Conservation (phyloP, 345 rosid species). For the Microthlaspi erraticum region DNA sequence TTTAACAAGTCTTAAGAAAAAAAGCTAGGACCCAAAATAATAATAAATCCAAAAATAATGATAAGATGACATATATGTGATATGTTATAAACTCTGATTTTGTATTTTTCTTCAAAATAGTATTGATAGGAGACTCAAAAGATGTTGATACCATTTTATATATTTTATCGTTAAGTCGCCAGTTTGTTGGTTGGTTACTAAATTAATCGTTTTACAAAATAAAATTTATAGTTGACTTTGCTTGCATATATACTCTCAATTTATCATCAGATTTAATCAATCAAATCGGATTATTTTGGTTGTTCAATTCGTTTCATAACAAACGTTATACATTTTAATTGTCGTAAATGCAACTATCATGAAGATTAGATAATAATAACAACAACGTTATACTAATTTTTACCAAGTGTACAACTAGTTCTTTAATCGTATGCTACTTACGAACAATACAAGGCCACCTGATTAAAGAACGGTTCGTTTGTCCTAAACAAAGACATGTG, state of each 20-base stretch:
- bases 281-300: conserved; percentile 26
- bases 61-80: not conserved
- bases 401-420: not conserved
- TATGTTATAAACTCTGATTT: not conserved
- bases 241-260: not conserved
- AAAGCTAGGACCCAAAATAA: not conserved
- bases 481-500: conserved; percentile 26
- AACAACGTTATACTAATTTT: not conserved
- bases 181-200: conserved; percentile 16
- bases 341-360: conserved; percentile 18
- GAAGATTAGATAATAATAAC: not conserved
- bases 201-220: not conserved
- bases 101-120: not conserved
- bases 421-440: not conserved
- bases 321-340: not conserved
- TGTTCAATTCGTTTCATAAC: conserved; percentile 22
- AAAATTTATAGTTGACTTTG: not conserved
- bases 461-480: not conserved
- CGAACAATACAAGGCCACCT: not conserved
- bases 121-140: conserved; percentile 6
- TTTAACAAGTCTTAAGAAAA: not conserved
- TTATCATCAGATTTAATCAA: conserved; percentile 32
- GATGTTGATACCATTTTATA: conserved; percentile 2
- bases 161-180: conserved; percentile 6
- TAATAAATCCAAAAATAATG: not conserved